Conservation (phyloP, 129 eudicot genomes). For the Deinandra increscens region DNA sequence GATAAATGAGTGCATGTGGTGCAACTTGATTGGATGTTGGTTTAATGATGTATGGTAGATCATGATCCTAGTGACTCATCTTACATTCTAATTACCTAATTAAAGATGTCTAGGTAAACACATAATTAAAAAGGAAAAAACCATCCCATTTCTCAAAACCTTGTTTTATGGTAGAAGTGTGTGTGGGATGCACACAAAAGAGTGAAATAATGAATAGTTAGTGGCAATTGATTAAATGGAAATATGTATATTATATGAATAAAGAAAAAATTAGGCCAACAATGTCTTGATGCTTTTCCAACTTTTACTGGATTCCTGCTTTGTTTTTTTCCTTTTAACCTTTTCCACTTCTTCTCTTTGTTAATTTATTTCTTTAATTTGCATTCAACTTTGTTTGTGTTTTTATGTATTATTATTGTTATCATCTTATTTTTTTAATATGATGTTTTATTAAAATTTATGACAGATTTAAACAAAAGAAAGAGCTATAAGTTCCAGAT, state of each 20-base stretch:
- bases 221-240: slow-evolving; percentile 27
- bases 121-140: slow-evolving; percentile 2
- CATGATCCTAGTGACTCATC: too few relatives aligned
- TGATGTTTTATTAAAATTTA: background rate
- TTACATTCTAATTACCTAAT: too few relatives aligned
- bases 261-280: slow-evolving; percentile 39
- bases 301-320: slow-evolving; percentile 68
- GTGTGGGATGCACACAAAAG: slow-evolving; percentile 13
- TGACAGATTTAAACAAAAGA: background rate
- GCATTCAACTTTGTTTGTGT: background rate
- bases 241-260: slow-evolving; percentile 1
- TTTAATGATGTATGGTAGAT: too few relatives aligned
- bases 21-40: too few relatives aligned
- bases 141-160: slow-evolving; percentile 40
- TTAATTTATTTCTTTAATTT: background rate
- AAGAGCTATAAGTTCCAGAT: background rate
- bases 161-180: slow-evolving; percentile 30
- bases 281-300: slow-evolving; percentile 37
- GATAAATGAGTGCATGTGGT: too few relatives aligned
- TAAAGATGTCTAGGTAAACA: slow-evolving; percentile 19
- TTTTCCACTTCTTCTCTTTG: slow-evolving; percentile 24
- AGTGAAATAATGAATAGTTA: slow-evolving; percentile 15
- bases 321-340: slow-evolving; percentile 32
- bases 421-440: background rate
- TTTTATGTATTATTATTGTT: background rate